phyloP scores from a whole-genome alignment of 2,329 filamentous ascomycete genomes.

The Aspergillus awamori region DNA sequence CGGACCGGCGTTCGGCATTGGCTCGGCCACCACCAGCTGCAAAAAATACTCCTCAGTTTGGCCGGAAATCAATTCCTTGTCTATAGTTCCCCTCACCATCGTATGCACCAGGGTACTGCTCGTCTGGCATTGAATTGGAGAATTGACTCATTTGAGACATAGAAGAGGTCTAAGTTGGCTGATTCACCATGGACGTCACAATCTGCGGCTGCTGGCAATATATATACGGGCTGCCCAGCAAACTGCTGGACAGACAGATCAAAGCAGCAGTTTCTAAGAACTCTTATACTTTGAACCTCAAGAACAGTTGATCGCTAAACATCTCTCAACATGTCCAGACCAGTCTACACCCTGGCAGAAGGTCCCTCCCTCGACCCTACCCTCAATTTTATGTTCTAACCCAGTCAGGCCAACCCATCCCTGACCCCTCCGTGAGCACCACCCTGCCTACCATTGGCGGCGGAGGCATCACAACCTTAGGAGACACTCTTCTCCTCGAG shows the following conservation, averaged over 20 bases:
- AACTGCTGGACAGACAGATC: too few relatives aligned
- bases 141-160: too few relatives aligned
- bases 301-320: not conserved
- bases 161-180: too few relatives aligned
- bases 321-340: slow-evolving; percentile 18
- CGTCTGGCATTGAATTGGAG: not conserved
- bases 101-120: not conserved
- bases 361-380: slow-evolving; percentile 17
- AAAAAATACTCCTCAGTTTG: not conserved
- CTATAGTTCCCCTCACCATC: not conserved
- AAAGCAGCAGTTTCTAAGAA: too few relatives aligned
- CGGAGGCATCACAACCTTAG: slow-evolving; percentile 50
- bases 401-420: slow-evolving; percentile 29
- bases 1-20: not conserved
- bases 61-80: not conserved
- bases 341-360: slow-evolving; percentile 31
- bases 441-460: slow-evolving; percentile 30
- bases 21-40: not conserved
- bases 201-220: too few relatives aligned
- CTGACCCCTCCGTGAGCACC: slow-evolving; percentile 26
- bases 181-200: too few relatives aligned
- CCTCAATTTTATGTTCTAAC: not conserved
- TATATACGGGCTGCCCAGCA: too few relatives aligned
- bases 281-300: too few relatives aligned
- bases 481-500: slow-evolving; percentile 65